These are phyloP conservation scores for Trichoderma oligosporum DNA, from an alignment of 2,329 filamentous ascomycete genomes.

Conservation along the genomic window DNA sequence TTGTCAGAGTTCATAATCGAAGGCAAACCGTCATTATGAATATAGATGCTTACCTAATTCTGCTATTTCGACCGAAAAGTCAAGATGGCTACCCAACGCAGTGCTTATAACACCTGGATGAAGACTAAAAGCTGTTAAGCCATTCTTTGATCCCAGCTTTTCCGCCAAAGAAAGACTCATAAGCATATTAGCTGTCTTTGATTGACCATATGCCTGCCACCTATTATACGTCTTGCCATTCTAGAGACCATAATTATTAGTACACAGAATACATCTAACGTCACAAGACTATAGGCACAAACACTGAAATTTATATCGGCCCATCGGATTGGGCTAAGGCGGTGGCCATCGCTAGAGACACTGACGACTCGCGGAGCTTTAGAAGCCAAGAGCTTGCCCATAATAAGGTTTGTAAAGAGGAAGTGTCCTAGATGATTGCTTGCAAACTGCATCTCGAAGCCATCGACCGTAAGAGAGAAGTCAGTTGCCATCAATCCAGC, in stretches of 20 bases:
- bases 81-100: constrained; percentile 25
- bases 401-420: constrained; percentile 38
- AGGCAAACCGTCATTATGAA: no score
- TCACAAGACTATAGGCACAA: constrained; percentile 13
- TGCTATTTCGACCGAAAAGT: constrained; percentile 13
- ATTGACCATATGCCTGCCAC: constrained; percentile 9
- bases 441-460: constrained; percentile 35
- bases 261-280: background rate
- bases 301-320: constrained; percentile 42
- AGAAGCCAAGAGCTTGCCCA: constrained; percentile 29
- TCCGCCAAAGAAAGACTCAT: constrained; percentile 29
- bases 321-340: constrained; percentile 40
- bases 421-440: constrained; percentile 40
- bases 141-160: constrained; percentile 29
- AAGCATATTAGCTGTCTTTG: constrained; percentile 10
- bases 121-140: constrained; percentile 34
- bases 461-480: constrained; percentile 35
- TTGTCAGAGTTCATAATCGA: background rate
- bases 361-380: constrained; percentile 38
- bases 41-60: background rate
- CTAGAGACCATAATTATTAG: background rate
- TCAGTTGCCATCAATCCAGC: constrained; percentile 40
- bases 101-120: constrained; percentile 35
- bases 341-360: constrained; percentile 40
- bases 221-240: constrained; percentile 11